These are phyloP conservation scores for Sarocladiaceae sp. DNA, from an alignment of 2,329 filamentous ascomycete species.

Conservation along the genomic window DNA sequence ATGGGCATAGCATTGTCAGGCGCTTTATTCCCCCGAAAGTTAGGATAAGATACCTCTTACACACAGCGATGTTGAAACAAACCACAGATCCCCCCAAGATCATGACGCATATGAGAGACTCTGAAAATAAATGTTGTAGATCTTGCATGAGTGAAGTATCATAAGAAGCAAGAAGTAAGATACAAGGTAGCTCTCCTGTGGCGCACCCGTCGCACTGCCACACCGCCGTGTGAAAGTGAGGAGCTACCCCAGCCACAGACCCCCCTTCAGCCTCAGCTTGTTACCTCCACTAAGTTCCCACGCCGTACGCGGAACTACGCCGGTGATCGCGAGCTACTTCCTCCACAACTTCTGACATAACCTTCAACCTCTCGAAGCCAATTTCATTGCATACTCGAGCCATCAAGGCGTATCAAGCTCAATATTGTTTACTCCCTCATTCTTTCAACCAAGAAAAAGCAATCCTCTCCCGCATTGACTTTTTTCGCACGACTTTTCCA, in stretches of 20 bases:
- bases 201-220: too few species aligned
- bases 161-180: too few species aligned
- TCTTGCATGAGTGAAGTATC: too few species aligned
- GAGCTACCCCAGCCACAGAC: neutral
- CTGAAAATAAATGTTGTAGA: neutral
- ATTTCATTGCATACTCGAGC: too few species aligned
- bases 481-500: neutral
- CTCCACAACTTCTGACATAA: neutral
- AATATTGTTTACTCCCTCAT: too few species aligned
- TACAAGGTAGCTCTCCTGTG: too few species aligned
- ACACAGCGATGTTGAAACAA: neutral
- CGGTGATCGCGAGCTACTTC: neutral
- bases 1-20: neutral
- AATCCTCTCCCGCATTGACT: too few species aligned
- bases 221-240: neutral
- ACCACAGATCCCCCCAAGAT: neutral
- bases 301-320: neutral
- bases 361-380: neutral
- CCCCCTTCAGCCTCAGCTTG: neutral
- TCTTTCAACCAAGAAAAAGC: too few species aligned
- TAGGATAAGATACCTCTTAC: conserved; percentile 1
- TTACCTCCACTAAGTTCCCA: neutral
- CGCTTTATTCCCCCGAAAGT: neutral
- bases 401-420: too few species aligned
- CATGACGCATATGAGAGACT: too few species aligned